Evolutionary conservation across 2,329 filamentous ascomycete genomes (phyloP).

Genomic region (Colletotrichum sansevieriae): DNA sequence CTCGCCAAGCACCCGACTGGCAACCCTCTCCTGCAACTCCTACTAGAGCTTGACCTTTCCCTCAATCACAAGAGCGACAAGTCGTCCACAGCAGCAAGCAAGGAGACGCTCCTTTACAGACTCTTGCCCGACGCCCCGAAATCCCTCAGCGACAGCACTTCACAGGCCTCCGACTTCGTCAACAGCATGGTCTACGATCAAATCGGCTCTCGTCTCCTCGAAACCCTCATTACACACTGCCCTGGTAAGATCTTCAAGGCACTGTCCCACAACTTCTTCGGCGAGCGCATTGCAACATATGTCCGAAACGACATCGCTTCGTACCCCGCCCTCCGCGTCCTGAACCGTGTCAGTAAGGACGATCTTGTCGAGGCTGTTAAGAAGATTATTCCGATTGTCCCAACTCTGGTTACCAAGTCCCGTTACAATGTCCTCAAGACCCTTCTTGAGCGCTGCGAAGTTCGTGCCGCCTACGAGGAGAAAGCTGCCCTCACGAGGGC

Average conservation of each 20-base stretch:
- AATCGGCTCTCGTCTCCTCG: slow-evolving; percentile 89
- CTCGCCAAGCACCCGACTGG: slow-evolving; percentile 90
- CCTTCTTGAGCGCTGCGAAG: slow-evolving; percentile 84
- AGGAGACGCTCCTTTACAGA: slow-evolving; percentile 74
- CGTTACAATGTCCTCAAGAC: slow-evolving; percentile 84
- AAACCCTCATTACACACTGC: slow-evolving; percentile 83
- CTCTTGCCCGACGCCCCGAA: slow-evolving; percentile 82
- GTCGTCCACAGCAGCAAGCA: slow-evolving; percentile 59
- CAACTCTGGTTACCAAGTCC: slow-evolving; percentile 78
- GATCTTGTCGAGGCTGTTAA: slow-evolving; percentile 82
- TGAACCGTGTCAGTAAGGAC: slow-evolving; percentile 88
- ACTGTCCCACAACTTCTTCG: slow-evolving; percentile 84
- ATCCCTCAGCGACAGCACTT: slow-evolving; percentile 78
- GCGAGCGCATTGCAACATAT: slow-evolving; percentile 81
- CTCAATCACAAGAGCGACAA: slow-evolving; percentile 76
- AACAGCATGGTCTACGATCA: slow-evolving; percentile 90
- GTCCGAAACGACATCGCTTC: slow-evolving; percentile 91
- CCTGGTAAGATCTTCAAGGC: slow-evolving; percentile 93
- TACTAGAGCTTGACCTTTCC: slow-evolving; percentile 87
- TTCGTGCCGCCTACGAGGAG: slow-evolving; percentile 71
- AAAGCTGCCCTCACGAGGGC: slow-evolving; percentile 62
- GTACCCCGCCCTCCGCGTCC: slow-evolving; percentile 85
- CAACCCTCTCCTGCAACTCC: slow-evolving; percentile 91
- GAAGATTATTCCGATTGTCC: slow-evolving; percentile 79
- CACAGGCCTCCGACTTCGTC: slow-evolving; percentile 82